Evolutionary conservation across 75 land plant species (phyloP), one percentile per base, ranked within the genome.

Genomic region (Picea glauca): DNA sequence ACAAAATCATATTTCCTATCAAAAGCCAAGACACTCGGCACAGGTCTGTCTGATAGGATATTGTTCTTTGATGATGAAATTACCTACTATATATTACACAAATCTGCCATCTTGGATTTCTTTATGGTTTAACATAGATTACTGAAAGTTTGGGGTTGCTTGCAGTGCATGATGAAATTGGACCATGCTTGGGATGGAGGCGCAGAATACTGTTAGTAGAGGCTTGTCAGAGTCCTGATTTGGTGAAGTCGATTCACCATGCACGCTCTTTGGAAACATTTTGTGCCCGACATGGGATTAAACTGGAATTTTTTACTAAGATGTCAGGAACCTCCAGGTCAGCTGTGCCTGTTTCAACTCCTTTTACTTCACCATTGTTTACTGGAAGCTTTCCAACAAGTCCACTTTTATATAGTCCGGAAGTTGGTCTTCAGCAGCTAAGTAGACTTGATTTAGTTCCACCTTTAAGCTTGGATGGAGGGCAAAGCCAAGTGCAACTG

Each of bases 311-410:
- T 56, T 75, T 83, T 31, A 85, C 78, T 74, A 85, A 81, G 33
- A 58, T 72, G 40, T 75, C 83, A 20, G 88, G 58, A 57, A 59
- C 58, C 18, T 15, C 78, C 18, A 86, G 81, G 70, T 33, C 82
- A 54, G 83, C 91, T 35, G 80, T 85, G 43, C 60, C 87, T 35
- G 54, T 83, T 31, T 82, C 87, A 7, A 85, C 98, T 13, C 93
- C 98, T 65, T 90, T 88, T 83, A 83, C 94, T 21, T 98, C 99
- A 14, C 99, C 99, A 61, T 68, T 90, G 68, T 87, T 98, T 73
- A 85, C 93, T 32, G 97, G 97, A 82, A 96, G 94, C 75, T 89
- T 95, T 81, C 98, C 99, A 33, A 85, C 95, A 60, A 98, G 96
- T 76, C 99, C 99, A 17, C 84, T 89, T 62, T 13, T 91, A 32